Evolutionary conservation across 2,329 filamentous ascomycete species (phyloP).

Genomic region (Nemania abortiva): DNA sequence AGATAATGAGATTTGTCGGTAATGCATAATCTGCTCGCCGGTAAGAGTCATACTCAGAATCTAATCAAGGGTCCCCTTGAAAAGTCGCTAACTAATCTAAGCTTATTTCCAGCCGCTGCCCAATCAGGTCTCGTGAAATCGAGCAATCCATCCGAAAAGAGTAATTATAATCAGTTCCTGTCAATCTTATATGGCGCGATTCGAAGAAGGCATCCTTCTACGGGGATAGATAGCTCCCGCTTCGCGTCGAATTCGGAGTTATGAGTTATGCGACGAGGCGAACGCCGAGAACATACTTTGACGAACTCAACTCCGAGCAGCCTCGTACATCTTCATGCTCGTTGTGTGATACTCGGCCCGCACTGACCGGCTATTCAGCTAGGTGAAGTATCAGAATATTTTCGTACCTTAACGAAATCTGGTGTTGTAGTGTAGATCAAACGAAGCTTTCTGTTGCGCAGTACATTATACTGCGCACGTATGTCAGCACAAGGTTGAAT

Average conservation of each 20-base stretch:
- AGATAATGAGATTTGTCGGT: not conserved
- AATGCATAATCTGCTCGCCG: not conserved
- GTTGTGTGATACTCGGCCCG: not conserved
- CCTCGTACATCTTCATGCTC: not conserved
- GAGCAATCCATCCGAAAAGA: no score
- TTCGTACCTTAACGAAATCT: no score
- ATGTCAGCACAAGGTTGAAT: no score
- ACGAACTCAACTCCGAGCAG: not conserved
- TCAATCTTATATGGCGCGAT: no score
- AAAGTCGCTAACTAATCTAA: not conserved
- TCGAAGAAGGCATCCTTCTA: not conserved
- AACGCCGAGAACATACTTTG: not conserved
- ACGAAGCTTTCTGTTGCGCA: no score
- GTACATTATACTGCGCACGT: no score
- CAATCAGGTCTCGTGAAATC: no score
- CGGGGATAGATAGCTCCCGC: not conserved
- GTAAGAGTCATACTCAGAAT: not conserved
- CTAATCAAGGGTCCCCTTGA: not conserved
- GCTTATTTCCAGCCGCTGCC: not conserved
- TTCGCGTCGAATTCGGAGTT: not conserved
- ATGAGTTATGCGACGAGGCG: constrained; percentile 3
- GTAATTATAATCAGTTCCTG: no score
- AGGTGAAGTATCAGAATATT: no score
- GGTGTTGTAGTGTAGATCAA: no score
- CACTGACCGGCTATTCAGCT: no score